A percentile compares a stretch with the other conserved stretches of the same genome.
phyloP scores from a whole-genome alignment of 2,329 filamentous ascomycete species.

The Chalaropsis ovoidea region DNA sequence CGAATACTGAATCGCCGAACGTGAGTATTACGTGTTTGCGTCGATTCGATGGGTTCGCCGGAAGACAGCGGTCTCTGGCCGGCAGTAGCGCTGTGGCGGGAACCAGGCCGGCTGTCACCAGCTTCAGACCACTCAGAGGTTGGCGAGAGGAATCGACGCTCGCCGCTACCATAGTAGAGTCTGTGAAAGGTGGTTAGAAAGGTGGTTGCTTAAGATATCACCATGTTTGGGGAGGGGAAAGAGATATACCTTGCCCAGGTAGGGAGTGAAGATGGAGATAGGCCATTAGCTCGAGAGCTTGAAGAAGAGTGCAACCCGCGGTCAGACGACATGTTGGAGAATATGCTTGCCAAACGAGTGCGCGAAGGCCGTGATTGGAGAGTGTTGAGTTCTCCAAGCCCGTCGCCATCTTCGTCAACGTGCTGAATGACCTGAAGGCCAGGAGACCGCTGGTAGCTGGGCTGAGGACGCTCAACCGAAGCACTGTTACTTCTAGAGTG shows the following conservation, averaged over 20 bases:
- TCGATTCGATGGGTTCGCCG: conserved; percentile 3
- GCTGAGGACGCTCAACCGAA: conserved; percentile 43
- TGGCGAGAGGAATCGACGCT: conserved; percentile 43
- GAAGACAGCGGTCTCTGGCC: conserved; percentile 34
- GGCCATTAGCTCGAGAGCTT: conserved; percentile 41
- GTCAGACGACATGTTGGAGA: conserved; percentile 43
- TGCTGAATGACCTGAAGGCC: conserved; percentile 38
- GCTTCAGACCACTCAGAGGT: conserved; percentile 41
- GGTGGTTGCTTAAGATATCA: background rate
- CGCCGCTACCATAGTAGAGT: conserved; percentile 62
- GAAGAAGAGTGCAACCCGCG: conserved; percentile 44
- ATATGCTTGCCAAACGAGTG: conserved; percentile 40
- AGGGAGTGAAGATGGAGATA: conserved; percentile 40
- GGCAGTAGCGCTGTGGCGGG: conserved; percentile 41
- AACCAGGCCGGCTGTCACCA: conserved; percentile 40
- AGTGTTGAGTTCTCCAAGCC: conserved; percentile 49
- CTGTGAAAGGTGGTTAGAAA: conserved; percentile 30
- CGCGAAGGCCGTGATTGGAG: conserved; percentile 46
- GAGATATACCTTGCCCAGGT: conserved; percentile 43
- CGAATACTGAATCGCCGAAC: conserved; percentile 21
- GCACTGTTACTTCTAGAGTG: conserved; percentile 37
- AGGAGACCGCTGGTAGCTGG: conserved; percentile 35
- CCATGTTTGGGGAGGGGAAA: background rate
- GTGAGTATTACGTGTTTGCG: conserved; percentile 12
- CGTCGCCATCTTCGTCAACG: conserved; percentile 55